phyloP scores from a whole-genome alignment of 345 rosid genomes.

The Linum trigynum region DNA sequence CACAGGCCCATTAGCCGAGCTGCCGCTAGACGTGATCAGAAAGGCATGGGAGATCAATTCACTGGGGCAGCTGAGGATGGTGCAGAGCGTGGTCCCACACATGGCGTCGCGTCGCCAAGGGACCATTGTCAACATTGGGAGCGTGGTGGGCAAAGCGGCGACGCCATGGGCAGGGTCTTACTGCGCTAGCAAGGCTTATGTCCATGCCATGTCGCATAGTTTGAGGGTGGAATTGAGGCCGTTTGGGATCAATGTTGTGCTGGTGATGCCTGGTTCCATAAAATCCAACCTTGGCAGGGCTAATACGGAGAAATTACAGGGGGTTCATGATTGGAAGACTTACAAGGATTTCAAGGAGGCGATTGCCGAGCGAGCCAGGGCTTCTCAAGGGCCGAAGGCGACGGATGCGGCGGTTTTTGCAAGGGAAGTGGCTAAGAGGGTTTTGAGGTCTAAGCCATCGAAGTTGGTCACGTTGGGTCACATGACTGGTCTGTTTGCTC shows the following conservation, averaged over 20 bases:
- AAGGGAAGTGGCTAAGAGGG: slow-evolving; percentile 42
- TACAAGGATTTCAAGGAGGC: slow-evolving; percentile 42
- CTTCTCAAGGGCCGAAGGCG: slow-evolving; percentile 40
- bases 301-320: slow-evolving; percentile 20
- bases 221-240: slow-evolving; percentile 48
- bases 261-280: slow-evolving; percentile 44
- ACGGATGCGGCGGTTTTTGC: slow-evolving; percentile 40
- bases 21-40: slow-evolving; percentile 30
- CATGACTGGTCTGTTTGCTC: slow-evolving; percentile 47
- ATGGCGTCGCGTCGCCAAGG: slow-evolving; percentile 45
- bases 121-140: slow-evolving; percentile 45
- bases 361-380: slow-evolving; percentile 40
- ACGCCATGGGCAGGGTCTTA: slow-evolving; percentile 68
- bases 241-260: slow-evolving; percentile 41
- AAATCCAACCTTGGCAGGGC: slow-evolving; percentile 44
- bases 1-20: slow-evolving; percentile 47
- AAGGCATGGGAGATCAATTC: slow-evolving; percentile 58
- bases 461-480: slow-evolving; percentile 44
- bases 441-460: slow-evolving; percentile 44
- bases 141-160: slow-evolving; percentile 45
- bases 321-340: slow-evolving; percentile 38
- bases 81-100: slow-evolving; percentile 57
- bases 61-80: slow-evolving; percentile 49
- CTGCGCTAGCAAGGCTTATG: slow-evolving; percentile 52
- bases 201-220: slow-evolving; percentile 42